Base-by-base conservation (phyloP, 2,329 filamentous ascomycete species). In the Penicillium sp. region DNA sequence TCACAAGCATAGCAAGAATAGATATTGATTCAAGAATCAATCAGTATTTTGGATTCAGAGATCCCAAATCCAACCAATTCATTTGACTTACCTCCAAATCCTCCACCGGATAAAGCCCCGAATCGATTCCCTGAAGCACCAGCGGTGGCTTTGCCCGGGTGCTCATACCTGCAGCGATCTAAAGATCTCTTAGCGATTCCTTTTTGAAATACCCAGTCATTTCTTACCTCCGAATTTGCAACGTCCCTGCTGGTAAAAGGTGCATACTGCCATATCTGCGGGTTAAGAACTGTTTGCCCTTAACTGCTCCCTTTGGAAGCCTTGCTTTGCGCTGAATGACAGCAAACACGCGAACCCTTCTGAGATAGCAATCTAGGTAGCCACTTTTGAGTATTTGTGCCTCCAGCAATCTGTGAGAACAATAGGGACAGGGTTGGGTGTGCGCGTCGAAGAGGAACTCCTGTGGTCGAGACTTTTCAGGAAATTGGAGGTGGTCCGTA, bases 211-310 rank as follows among this genome's bases (percentile, higher is more conserved):
- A 27, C 41, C 37, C 48, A 13, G 49, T 36, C 8, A 37, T 7
- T n/a, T 46, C 75, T 56, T 73, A 84, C 83, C 75, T 70, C 84
- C 84, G 64, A 79, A 82, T 61, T 73, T 80, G 74, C 86, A 89
- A 54, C 75, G 76, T 36, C 84, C 84, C 64, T 83, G 77, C 64
- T 79, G 77, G 62, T 77, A 89, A 66, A 80, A 88, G 55, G 70
- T 77, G 74, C 86, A 89, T 48, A 86, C 60, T 11, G 64, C 64
- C 73, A 75, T 75, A 14, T 44, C 65, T 48, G 12, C 42, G 30
- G 34, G 28, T 41, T 28, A 46, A 44, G 9, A 14, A 14, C 19
- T 42, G 39, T 42, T 43, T 29, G 45, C 14, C 41, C 14, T 33
- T 25, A 45, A 39, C 13, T 16, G 33, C 41, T 4, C 41, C n/a